A percentile compares a stretch with the other conserved stretches of the same genome.
phyloP scores from a whole-genome alignment of 2,329 filamentous ascomycete species.

The Penicillium sp. region DNA sequence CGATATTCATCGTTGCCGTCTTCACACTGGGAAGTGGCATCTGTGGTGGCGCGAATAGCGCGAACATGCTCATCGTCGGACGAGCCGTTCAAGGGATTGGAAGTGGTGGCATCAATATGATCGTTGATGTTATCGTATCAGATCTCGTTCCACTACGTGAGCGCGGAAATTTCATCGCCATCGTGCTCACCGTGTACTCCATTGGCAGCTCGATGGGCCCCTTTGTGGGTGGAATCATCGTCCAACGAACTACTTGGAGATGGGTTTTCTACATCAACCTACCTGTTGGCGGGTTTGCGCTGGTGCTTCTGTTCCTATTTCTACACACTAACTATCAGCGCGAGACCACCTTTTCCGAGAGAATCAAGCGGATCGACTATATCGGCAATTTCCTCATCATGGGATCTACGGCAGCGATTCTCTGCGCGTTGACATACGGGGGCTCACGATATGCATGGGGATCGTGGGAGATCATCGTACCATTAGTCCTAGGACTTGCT shows the following conservation, averaged over 20 bases:
- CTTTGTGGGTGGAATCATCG: slow-evolving; percentile 20
- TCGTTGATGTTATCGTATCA: slow-evolving; percentile 51
- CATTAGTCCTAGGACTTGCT: not conserved
- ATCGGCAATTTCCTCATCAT: not conserved
- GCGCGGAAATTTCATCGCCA: slow-evolving; percentile 44
- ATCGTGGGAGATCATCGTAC: not conserved
- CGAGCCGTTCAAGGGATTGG: slow-evolving; percentile 51
- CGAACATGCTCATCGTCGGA: not conserved
- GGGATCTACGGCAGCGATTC: not conserved
- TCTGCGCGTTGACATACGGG: not conserved
- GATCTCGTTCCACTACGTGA: slow-evolving; percentile 52
- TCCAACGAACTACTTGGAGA: slow-evolving; percentile 22
- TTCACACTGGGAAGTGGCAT: slow-evolving; percentile 20
- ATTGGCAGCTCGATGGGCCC: slow-evolving; percentile 42
- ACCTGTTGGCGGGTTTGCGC: slow-evolving; percentile 16
- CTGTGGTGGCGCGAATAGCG: not conserved
- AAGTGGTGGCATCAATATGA: slow-evolving; percentile 42
- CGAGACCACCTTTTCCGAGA: slow-evolving; percentile 26
- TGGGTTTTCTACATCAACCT: slow-evolving; percentile 31
- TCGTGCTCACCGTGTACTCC: slow-evolving; percentile 41
- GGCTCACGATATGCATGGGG: not conserved
- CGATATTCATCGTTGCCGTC: slow-evolving; percentile 41
- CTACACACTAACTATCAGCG: slow-evolving; percentile 42
- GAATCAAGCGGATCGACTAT: slow-evolving; percentile 43
- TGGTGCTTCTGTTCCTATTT: slow-evolving; percentile 37